Conservation (phyloP, 345 rosid genomes). For the Linum tenue region DNA sequence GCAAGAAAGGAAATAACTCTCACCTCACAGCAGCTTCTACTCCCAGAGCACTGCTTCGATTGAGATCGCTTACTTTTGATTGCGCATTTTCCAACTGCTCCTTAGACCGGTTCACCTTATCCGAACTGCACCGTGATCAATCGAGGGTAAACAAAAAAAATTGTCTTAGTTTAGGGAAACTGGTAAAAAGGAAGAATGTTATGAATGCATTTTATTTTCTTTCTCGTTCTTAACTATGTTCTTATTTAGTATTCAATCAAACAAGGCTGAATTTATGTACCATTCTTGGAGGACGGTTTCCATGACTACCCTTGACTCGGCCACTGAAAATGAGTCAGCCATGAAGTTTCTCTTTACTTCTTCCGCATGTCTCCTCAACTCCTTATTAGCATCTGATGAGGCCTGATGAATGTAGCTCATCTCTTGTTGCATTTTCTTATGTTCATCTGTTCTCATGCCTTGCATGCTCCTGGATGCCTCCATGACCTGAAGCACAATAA, state of each 20-base stretch:
- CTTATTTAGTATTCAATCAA: neutral
- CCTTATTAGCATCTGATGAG: slow-evolving; percentile 40
- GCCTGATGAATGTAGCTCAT: slow-evolving; percentile 52
- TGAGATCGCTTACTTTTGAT: slow-evolving; percentile 24
- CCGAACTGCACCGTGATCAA: slow-evolving; percentile 40
- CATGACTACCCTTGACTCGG: slow-evolving; percentile 45
- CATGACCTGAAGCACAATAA: slow-evolving; percentile 36
- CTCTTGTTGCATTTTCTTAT: slow-evolving; percentile 43
- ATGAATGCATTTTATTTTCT: neutral
- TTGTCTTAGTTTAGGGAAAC: neutral
- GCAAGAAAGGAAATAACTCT: slow-evolving; percentile 5
- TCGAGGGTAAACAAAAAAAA: neutral
- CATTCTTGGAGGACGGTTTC: slow-evolving; percentile 52
- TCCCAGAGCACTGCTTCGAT: slow-evolving; percentile 24
- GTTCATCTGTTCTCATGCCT: slow-evolving; percentile 34
- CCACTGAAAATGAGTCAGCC: slow-evolving; percentile 51
- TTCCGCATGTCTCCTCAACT: slow-evolving; percentile 37
- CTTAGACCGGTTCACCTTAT: slow-evolving; percentile 31
- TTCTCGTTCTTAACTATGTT: no score
- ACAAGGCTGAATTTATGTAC: slow-evolving; percentile 23
- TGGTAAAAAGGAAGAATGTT: neutral
- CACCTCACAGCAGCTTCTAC: slow-evolving; percentile 31
- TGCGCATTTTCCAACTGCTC: slow-evolving; percentile 49
- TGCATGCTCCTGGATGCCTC: slow-evolving; percentile 48
- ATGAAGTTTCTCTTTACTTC: slow-evolving; percentile 37